phyloP scores from a whole-genome alignment of 2,329 filamentous ascomycete species.

The Ilyonectria mors-panacis region DNA sequence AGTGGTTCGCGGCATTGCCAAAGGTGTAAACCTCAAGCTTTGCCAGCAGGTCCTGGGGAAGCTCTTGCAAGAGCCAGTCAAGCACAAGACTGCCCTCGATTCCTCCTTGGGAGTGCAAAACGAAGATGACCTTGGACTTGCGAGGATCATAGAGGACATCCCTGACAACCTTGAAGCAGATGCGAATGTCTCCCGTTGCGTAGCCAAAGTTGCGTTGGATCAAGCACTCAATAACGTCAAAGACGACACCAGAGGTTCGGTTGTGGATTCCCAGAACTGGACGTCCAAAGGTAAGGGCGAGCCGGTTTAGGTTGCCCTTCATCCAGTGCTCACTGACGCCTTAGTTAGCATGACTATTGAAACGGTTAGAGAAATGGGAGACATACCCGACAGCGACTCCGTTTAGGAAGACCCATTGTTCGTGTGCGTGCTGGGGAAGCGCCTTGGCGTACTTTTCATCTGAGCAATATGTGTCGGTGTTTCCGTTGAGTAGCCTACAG shows the following conservation, averaged over 20 bases:
- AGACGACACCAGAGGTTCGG: constrained; percentile 79
- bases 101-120: constrained; percentile 84
- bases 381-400: constrained; percentile 76
- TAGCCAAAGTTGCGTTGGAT: constrained; percentile 83
- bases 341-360: constrained; percentile 27
- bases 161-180: constrained; percentile 75
- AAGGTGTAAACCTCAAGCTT: constrained; percentile 86
- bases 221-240: constrained; percentile 84
- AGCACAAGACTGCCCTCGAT: constrained; percentile 81
- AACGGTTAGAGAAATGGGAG: not conserved
- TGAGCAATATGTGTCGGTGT: constrained; percentile 63
- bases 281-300: constrained; percentile 80
- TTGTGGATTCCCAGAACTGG: constrained; percentile 83
- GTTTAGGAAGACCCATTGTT: constrained; percentile 87
- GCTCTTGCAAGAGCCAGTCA: constrained; percentile 82
- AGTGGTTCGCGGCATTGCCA: constrained; percentile 84
- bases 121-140: constrained; percentile 79
- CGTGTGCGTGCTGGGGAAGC: constrained; percentile 67
- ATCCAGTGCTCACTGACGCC: constrained; percentile 72
- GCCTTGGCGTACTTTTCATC: constrained; percentile 66
- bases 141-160: constrained; percentile 72
- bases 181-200: constrained; percentile 76
- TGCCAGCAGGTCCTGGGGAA: constrained; percentile 74
- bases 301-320: constrained; percentile 77
- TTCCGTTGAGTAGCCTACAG: constrained; percentile 67